A percentile compares a stretch with the other conserved stretches of the same genome.
phyloP scores from a whole-genome alignment of 2,329 filamentous ascomycete genomes.

The Teratosphaeria destructans region DNA sequence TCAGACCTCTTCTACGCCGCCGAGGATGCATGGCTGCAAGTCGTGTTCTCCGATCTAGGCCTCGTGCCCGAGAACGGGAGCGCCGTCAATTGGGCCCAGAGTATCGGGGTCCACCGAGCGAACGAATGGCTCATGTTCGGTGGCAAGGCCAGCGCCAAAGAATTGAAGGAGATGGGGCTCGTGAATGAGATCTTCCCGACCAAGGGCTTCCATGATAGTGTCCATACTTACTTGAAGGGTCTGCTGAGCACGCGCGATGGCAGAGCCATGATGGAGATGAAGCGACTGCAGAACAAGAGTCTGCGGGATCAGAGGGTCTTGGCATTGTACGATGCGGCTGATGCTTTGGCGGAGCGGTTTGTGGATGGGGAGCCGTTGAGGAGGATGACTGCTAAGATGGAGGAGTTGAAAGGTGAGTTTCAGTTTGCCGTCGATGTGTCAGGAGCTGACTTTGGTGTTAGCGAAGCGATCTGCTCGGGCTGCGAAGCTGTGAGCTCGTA shows the following conservation, averaged over 20 bases:
- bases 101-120: conserved; percentile 16
- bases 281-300: conserved; percentile 15
- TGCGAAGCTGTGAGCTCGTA: neutral
- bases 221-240: conserved; percentile 14
- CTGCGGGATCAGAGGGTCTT: conserved; percentile 14
- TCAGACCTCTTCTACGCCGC: conserved; percentile 19
- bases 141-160: conserved; percentile 15
- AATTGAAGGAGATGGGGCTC: conserved; percentile 16
- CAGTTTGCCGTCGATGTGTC: neutral
- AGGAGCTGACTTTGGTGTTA: neutral
- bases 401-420: conserved; percentile 17
- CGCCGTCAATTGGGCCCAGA: conserved; percentile 16
- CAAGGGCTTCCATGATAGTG: conserved; percentile 15
- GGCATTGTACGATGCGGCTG: conserved; percentile 14
- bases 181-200: conserved; percentile 19
- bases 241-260: conserved; percentile 17
- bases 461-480: neutral
- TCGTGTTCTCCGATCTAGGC: conserved; percentile 18
- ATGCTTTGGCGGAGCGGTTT: conserved; percentile 18
- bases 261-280: conserved; percentile 21
- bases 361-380: conserved; percentile 19
- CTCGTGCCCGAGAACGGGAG: conserved; percentile 17
- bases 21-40: conserved; percentile 18
- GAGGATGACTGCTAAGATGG: conserved; percentile 21
- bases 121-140: conserved; percentile 20